phyloP scores from a whole-genome alignment of 179 eudicot species.

The Spergularia azorica region DNA sequence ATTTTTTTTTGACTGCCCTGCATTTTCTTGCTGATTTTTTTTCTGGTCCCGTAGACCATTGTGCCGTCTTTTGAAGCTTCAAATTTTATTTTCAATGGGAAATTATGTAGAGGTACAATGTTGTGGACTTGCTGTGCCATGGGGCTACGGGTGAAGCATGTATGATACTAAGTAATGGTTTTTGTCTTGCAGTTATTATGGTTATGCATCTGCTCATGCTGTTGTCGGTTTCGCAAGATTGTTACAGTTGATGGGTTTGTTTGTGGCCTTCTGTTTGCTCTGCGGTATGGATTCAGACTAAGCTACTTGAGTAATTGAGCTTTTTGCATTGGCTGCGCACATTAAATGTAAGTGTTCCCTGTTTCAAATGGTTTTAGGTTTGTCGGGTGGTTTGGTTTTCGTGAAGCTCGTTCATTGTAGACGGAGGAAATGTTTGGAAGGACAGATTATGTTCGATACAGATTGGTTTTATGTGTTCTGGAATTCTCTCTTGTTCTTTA shows the following conservation, averaged over 20 bases:
- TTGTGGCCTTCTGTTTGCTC: slow-evolving; percentile 25
- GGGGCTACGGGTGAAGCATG: too few relatives aligned
- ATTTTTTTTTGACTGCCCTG: background rate
- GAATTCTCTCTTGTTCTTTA: background rate
- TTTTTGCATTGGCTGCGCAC: slow-evolving; percentile 10
- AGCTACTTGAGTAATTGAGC: slow-evolving; percentile 16
- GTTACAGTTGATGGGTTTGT: slow-evolving; percentile 25
- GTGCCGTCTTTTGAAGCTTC: background rate
- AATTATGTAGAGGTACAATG: too few relatives aligned
- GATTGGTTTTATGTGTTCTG: background rate
- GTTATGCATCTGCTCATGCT: slow-evolving; percentile 34
- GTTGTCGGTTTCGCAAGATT: slow-evolving; percentile 32
- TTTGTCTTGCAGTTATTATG: slow-evolving; percentile 30
- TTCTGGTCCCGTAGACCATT: background rate
- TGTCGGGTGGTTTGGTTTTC: slow-evolving; percentile 39
- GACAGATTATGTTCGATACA: background rate
- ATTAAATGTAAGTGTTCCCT: slow-evolving; percentile 14
- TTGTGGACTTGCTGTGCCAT: too few relatives aligned
- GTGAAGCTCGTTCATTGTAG: slow-evolving; percentile 26
- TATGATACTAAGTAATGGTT: background rate
- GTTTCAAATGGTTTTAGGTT: slow-evolving; percentile 34
- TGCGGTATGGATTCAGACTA: slow-evolving; percentile 27
- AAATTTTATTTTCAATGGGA: too few relatives aligned
- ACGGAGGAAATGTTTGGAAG: slow-evolving; percentile 22
- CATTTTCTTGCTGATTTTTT: background rate